Percentiles rank a stretch among this genome's conserved stretches.
phyloP scores from a whole-genome alignment of 768 basidiomycete species.

The Mrakia gelida region DNA sequence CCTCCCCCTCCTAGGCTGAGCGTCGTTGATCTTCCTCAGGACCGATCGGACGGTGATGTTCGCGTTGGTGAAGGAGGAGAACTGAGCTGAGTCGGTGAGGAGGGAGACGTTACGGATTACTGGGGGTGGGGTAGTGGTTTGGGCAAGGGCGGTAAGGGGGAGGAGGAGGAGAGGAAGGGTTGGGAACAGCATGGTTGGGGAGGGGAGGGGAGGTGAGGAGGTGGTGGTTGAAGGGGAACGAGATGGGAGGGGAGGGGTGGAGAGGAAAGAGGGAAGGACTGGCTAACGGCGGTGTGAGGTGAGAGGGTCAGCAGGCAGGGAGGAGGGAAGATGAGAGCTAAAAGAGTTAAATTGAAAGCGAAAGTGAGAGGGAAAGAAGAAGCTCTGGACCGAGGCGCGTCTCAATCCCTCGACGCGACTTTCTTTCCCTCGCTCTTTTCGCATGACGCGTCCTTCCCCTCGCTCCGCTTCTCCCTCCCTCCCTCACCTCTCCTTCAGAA shows the following conservation, averaged over 20 bases:
- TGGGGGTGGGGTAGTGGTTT: neutral
- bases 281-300: neutral
- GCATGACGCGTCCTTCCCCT: no score
- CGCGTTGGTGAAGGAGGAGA: neutral
- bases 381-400: no score
- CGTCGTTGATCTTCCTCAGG: constrained; percentile 2
- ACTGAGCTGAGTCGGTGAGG: neutral
- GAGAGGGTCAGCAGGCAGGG: neutral
- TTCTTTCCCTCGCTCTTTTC: no score
- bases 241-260: neutral
- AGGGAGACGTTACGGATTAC: neutral
- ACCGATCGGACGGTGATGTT: constrained; percentile 2
- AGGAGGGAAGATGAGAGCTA: neutral
- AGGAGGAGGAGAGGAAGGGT: neutral
- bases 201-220: no score
- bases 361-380: neutral
- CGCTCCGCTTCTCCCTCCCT: neutral
- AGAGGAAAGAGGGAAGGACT: neutral
- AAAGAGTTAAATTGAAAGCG: neutral
- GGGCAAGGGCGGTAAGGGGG: neutral
- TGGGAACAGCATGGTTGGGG: neutral
- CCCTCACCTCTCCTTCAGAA: no score
- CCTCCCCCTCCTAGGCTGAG: neutral
- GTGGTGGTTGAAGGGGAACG: neutral
- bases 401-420: no score